A percentile compares a stretch with the other conserved stretches of the same genome.
Evolutionary conservation across 1,284 basidiomycete genomes (phyloP).

Genomic region (Heliocybe sulcata): DNA sequence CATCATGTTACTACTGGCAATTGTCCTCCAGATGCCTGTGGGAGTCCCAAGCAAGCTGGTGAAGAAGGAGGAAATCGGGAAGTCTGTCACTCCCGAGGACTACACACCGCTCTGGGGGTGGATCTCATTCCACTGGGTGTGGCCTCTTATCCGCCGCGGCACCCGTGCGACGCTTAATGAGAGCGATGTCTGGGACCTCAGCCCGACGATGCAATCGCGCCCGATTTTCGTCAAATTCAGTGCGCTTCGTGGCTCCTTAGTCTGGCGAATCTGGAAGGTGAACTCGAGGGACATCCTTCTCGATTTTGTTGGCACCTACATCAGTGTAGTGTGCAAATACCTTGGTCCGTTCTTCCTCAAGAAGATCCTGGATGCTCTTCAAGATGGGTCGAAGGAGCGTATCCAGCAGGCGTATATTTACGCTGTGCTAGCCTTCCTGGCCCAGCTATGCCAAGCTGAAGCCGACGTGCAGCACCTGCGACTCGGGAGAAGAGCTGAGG

Average conservation of each 20-base stretch:
- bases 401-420: constrained; percentile 54
- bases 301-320: constrained; percentile 59
- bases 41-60: constrained; percentile 42
- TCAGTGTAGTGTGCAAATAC: constrained; percentile 67
- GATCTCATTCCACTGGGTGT: constrained; percentile 79
- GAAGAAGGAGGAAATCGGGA: constrained; percentile 42
- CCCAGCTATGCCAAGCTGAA: constrained; percentile 54
- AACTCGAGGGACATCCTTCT: constrained; percentile 70
- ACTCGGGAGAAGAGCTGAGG: constrained; percentile 65
- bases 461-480: constrained; percentile 76
- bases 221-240: constrained; percentile 60
- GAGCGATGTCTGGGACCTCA: constrained; percentile 65
- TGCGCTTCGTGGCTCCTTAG: constrained; percentile 39
- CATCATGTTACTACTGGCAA: constrained; percentile 29
- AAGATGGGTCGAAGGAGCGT: background rate
- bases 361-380: constrained; percentile 38
- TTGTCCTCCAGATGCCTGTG: constrained; percentile 51
- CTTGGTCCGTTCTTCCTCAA: constrained; percentile 63
- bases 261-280: constrained; percentile 55
- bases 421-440: constrained; percentile 58
- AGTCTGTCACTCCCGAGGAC: constrained; percentile 63
- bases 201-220: constrained; percentile 60
- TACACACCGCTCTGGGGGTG: constrained; percentile 70
- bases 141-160: constrained; percentile 56
- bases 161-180: constrained; percentile 57